Evolutionary conservation across 1,139 yeast genomes (phyloP).

Genomic region (Suhomyces panamericanus): DNA sequence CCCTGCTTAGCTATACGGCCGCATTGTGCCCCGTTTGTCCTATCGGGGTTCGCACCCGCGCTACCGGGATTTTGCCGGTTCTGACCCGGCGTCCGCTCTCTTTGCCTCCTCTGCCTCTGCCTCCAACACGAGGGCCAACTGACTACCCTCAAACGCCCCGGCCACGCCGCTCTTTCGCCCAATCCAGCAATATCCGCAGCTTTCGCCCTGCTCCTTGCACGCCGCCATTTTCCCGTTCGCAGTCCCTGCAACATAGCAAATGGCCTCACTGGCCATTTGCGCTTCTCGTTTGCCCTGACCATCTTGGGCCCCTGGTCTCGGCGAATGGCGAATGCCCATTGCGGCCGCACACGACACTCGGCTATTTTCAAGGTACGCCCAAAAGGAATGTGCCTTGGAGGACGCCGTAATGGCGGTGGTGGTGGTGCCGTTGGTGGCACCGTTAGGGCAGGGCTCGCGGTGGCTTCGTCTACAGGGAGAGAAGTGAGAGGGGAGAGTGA

Average conservation of each 20-base stretch:
- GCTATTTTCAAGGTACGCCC: constrained; percentile 2
- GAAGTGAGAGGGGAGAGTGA: not conserved
- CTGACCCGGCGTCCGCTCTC: too few species aligned
- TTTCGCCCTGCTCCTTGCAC: not conserved
- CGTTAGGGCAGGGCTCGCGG: constrained; percentile 3
- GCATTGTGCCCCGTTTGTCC: not conserved
- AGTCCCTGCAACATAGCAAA: too few species aligned
- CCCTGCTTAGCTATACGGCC: not conserved
- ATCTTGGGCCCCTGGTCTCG: not conserved
- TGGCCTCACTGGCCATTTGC: not conserved
- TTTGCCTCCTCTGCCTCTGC: not conserved
- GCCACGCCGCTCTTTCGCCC: too few species aligned
- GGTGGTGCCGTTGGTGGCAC: constrained; percentile 3
- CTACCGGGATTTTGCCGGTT: not conserved
- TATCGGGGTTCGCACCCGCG: not conserved
- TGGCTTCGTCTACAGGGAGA: too few species aligned
- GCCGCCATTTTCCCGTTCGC: not conserved
- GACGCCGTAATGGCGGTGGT: not conserved
- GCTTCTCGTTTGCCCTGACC: not conserved
- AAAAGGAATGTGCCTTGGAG: constrained; percentile 1
- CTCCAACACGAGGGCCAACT: not conserved
- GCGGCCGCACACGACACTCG: constrained; percentile 2
- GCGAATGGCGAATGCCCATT: constrained; percentile 1
- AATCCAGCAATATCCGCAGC: not conserved
- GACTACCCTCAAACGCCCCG: not conserved